Conservation (phyloP, 1,284 basidiomycete genomes). For the Sanghuangporus sanghuang region DNA sequence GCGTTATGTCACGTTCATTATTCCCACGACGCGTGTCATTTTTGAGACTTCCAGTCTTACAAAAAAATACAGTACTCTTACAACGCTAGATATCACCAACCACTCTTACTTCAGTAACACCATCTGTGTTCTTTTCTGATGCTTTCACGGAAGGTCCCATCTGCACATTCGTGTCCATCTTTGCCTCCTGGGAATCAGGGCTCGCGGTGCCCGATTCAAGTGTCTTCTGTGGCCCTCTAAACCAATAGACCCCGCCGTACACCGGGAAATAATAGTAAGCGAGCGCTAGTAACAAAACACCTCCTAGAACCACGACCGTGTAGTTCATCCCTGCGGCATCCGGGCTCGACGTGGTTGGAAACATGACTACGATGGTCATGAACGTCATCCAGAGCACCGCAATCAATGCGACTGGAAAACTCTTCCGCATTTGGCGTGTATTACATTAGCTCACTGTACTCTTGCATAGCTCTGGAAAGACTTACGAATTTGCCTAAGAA, state of each 20-base stretch:
- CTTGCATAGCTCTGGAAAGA: not conserved
- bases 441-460: not conserved
- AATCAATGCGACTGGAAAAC: slow-evolving; percentile 23
- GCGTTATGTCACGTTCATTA: not conserved
- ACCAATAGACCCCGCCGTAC: slow-evolving; percentile 28
- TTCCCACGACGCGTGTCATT: not conserved
- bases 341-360: slow-evolving; percentile 23
- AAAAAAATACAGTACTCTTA: too few relatives aligned
- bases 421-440: slow-evolving; percentile 14
- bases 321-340: slow-evolving; percentile 25
- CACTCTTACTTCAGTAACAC: not conserved
- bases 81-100: not conserved
- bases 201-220: not conserved
- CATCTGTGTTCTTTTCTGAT: not conserved
- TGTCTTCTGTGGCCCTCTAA: slow-evolving; percentile 23
- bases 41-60: too few relatives aligned
- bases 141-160: not conserved
- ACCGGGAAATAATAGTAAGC: slow-evolving; percentile 28
- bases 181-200: not conserved
- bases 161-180: not conserved
- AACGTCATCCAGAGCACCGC: slow-evolving; percentile 27
- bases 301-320: slow-evolving; percentile 24
- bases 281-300: slow-evolving; percentile 22
- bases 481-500: slow-evolving; percentile 25
- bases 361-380: slow-evolving; percentile 26